Conservation (phyloP, 495 filamentous ascomycete genomes). For the Elasticomyces elasticus region DNA sequence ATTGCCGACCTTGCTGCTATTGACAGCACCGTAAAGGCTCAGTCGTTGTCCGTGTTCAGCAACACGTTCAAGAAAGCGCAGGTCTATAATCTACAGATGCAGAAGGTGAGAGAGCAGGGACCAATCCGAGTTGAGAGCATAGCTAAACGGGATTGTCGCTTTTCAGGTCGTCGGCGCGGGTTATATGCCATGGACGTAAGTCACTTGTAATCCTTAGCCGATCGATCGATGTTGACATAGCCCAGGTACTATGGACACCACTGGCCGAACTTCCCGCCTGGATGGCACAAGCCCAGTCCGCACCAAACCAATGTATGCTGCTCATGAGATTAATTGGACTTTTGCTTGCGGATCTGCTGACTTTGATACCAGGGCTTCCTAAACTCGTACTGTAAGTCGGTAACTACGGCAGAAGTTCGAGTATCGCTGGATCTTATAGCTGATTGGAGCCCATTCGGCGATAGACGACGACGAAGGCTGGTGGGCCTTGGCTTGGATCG, state of each 20-base stretch:
- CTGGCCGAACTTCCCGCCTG: slow-evolving; percentile 7
- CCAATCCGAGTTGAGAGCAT: neutral
- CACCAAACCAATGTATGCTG: slow-evolving; percentile 8
- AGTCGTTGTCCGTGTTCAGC: slow-evolving; percentile 12
- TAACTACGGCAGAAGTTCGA: neutral
- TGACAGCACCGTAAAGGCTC: slow-evolving; percentile 7
- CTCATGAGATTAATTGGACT: no score
- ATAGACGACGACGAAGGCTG: slow-evolving; percentile 19
- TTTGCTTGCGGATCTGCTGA: no score
- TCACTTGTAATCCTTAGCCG: no score
- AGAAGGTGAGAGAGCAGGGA: slow-evolving; percentile 1
- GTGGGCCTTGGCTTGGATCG: slow-evolving; percentile 29
- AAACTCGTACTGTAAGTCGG: slow-evolving; percentile 2
- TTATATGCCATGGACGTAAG: slow-evolving; percentile 2
- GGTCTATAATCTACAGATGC: slow-evolving; percentile 17
- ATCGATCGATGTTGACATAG: neutral
- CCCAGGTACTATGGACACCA: slow-evolving; percentile 4
- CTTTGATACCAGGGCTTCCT: slow-evolving; percentile 7
- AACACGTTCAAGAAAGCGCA: slow-evolving; percentile 15
- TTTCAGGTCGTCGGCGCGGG: slow-evolving; percentile 2
- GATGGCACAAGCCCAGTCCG: neutral
- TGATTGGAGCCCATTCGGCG: neutral
- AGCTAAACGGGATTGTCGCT: neutral
- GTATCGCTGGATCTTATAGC: neutral
- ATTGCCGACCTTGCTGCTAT: slow-evolving; percentile 20